Conservation (phyloP, 495 filamentous ascomycete species). For the Talaromyces adpressus region DNA sequence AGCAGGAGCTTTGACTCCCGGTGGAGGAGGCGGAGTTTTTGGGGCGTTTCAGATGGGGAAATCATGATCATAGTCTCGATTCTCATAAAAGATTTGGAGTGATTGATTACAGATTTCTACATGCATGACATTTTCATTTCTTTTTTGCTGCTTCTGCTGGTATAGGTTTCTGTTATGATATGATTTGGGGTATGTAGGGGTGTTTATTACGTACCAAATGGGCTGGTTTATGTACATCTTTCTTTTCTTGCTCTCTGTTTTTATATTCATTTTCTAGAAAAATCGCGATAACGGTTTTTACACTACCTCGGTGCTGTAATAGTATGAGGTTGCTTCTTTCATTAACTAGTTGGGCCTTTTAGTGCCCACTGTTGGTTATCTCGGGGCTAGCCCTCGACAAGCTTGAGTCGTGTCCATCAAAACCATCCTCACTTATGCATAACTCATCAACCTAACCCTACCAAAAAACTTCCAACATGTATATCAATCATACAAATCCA, state of each 20-base stretch:
- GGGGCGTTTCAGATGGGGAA: constrained; percentile 36
- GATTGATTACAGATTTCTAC: constrained; percentile 1
- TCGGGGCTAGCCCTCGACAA: neutral
- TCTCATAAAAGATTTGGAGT: constrained; percentile 3
- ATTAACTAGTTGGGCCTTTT: neutral
- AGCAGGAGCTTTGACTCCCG: constrained; percentile 62
- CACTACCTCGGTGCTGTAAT: no score
- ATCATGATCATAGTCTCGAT: constrained; percentile 20
- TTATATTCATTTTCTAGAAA: neutral
- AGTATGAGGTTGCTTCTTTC: neutral
- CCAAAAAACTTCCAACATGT: neutral
- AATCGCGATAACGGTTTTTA: neutral
- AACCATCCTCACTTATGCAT: neutral
- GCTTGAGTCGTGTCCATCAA: neutral
- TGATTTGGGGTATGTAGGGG: neutral
- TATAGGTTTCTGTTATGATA: neutral
- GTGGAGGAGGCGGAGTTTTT: constrained; percentile 55
- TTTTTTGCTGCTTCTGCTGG: neutral
- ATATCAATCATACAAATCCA: neutral
- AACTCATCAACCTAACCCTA: neutral
- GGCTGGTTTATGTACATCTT: constrained; percentile 1
- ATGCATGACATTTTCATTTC: neutral
- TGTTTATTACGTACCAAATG: neutral
- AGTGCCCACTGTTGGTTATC: neutral
- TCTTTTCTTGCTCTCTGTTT: neutral